Conservation (phyloP, 2,329 filamentous ascomycete genomes). For the Allantophomopsis cytisporea region DNA sequence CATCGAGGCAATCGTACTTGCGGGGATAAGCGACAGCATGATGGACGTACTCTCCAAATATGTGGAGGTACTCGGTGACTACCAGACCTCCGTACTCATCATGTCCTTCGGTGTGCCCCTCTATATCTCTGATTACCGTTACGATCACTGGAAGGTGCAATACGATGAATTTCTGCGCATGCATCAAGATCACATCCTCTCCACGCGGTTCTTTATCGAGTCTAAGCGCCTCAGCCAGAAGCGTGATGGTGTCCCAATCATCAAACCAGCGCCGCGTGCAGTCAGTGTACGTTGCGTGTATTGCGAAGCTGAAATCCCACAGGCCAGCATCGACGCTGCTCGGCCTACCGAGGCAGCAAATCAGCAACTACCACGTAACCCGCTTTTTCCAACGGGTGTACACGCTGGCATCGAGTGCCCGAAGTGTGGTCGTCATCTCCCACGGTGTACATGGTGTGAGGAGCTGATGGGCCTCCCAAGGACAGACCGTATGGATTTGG, state of each 20-base stretch:
- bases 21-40: conserved; percentile 58
- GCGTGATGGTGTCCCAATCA: conserved; percentile 45
- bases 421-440: conserved; percentile 48
- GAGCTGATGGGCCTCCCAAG: conserved; percentile 48
- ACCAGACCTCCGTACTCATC: conserved; percentile 67
- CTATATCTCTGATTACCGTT: conserved; percentile 67
- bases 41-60: conserved; percentile 68
- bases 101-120: conserved; percentile 61
- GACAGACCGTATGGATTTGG: conserved; percentile 35
- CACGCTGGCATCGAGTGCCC: conserved; percentile 46
- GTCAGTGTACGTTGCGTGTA: conserved; percentile 66
- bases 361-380: conserved; percentile 21
- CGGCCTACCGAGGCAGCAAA: conserved; percentile 4
- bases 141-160: conserved; percentile 56
- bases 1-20: conserved; percentile 65
- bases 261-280: conserved; percentile 53
- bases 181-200: conserved; percentile 60
- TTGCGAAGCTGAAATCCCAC: conserved; percentile 49
- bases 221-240: conserved; percentile 55
- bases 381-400: conserved; percentile 37
- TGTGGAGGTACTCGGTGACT: conserved; percentile 61
- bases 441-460: conserved; percentile 50
- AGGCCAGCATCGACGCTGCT: conserved; percentile 10
- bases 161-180: conserved; percentile 62
- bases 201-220: conserved; percentile 66